These are phyloP conservation scores for Penicillium nucicola DNA, from an alignment of 495 filamentous ascomycete genomes.

Conservation along the genomic window DNA sequence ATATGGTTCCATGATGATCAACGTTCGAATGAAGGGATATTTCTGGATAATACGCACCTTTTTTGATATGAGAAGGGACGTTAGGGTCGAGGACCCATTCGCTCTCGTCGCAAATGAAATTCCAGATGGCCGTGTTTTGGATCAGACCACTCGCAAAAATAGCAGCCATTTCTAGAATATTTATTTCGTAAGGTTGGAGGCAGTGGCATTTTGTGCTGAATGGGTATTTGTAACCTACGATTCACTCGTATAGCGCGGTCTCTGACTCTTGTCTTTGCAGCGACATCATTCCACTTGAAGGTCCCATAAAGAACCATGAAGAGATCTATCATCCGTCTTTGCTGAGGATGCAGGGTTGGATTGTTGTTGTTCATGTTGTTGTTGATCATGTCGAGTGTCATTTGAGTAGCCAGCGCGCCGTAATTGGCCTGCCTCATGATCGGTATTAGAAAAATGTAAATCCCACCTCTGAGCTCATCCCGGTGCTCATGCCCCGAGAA, in stretches of 20 bases:
- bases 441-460: constrained; percentile 1
- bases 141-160: constrained; percentile 1
- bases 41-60: neutral
- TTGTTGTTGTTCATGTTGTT: constrained; percentile 2
- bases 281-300: neutral
- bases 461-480: neutral
- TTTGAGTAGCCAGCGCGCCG: neutral
- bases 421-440: constrained; percentile 1
- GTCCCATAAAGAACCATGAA: constrained; percentile 2
- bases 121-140: neutral
- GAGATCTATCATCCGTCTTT: constrained; percentile 1
- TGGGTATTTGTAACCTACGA: constrained; percentile 1
- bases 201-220: neutral
- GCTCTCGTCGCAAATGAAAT: constrained; percentile 1
- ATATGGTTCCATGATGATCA: constrained; percentile 1
- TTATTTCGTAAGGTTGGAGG: neutral
- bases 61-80: neutral
- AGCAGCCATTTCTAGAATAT: constrained; percentile 1
- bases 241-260: neutral
- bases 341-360: constrained; percentile 1
- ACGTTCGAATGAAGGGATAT: neutral
- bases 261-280: constrained; percentile 2
- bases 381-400: constrained; percentile 1
- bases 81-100: constrained; percentile 1
- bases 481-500: constrained; percentile 1